Evolutionary conservation across 805 yeast genomes (phyloP), one percentile per base, ranked within the genome.

Genomic region (Osmozyma mogii): DNA sequence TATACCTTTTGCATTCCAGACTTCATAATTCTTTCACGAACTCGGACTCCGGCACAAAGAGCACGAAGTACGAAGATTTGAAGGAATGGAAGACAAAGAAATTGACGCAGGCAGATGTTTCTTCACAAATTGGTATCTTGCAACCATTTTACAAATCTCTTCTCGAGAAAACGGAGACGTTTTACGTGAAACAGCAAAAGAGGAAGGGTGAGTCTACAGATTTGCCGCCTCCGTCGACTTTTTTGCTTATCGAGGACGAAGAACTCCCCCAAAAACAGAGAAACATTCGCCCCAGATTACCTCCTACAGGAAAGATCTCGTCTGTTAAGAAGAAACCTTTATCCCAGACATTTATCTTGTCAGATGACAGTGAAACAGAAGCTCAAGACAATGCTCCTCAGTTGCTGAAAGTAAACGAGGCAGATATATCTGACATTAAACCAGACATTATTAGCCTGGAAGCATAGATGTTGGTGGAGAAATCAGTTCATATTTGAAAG

Each of bases 231-330:
- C 42, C 47, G 11, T 37, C 43, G 15, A 38, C 46, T 3, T 51
- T 82, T 9, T 25, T 31, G 3, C 47, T 64, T 29, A 56, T 81
- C 28, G 96, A 87, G 48, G 96, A 88, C 45, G 95, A 84, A 11
- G 88, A 82, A 32, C 64, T 84, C 42, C 87, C 95, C 1, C 75
- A 78, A 33, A 85, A 84, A 46, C 83, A 77, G 42, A 68, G 88
- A 33, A 77, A 78, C 37, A 68, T 69, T 17, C 67, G 88, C 41
- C 80, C 95, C 1, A 78, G 87, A 45, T 60, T 92, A 29, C 95
- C 96, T 9, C 95, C 96, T 5, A 82, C 84, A 17, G 96, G 96
- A 21, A 85, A 81, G 53, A 82, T 88, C 21, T 56, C 81, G 4
- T 69, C 73, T 1, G 56, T 72, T 5, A 85, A 84, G 56, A 84